These are phyloP conservation scores for Myrica gale DNA, from an alignment of 306 rosid species.

Conservation along the genomic window DNA sequence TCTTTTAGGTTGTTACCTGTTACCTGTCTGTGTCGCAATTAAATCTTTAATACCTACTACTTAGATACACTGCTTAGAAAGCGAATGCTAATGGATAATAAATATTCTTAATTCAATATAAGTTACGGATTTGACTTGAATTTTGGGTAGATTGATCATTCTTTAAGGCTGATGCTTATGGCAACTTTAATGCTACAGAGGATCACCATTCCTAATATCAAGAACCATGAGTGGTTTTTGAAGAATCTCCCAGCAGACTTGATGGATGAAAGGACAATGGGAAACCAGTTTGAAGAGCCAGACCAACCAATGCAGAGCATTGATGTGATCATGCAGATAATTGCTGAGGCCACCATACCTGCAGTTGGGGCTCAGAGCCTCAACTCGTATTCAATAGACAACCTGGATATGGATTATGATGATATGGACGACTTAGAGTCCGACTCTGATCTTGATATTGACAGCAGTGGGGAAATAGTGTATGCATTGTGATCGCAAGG, in stretches of 20 bases:
- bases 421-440: constrained; percentile 62
- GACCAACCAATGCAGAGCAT: constrained; percentile 90
- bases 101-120: not conserved
- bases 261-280: constrained; percentile 59
- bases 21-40: not conserved
- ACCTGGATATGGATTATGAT: constrained; percentile 62
- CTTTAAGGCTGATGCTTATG: constrained; percentile 20
- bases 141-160: constrained; percentile 8
- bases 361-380: constrained; percentile 58
- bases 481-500: constrained; percentile 58
- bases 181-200: constrained; percentile 51
- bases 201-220: constrained; percentile 75
- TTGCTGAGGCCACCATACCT: constrained; percentile 89
- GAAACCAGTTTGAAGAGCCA: constrained; percentile 73
- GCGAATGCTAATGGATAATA: not conserved
- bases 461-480: constrained; percentile 93
- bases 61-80: not conserved
- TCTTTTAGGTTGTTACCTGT: not conserved
- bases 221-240: constrained; percentile 75
- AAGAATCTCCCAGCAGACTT: constrained; percentile 82
- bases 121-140: constrained; percentile 5
- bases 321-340: constrained; percentile 84
- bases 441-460: constrained; percentile 79
- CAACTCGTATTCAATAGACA: constrained; percentile 45
- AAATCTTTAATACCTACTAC: no score